Evolutionary conservation across 148 eudicot species (phyloP).

Genomic region (Camellia japonica): DNA sequence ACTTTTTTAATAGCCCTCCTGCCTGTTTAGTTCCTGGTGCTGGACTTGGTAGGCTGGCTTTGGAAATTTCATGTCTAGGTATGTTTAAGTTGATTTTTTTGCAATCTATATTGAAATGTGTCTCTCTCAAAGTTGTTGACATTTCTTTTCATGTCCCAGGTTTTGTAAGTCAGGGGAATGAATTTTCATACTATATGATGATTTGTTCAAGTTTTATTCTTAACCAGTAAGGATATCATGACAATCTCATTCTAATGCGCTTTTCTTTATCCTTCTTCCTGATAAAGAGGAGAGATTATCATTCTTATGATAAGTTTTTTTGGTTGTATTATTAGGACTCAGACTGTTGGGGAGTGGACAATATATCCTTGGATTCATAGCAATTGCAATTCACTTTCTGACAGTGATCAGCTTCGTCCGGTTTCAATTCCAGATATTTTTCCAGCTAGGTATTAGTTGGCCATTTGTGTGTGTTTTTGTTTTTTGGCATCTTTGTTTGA

Average conservation of each 20-base stretch:
- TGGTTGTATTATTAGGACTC: constrained; percentile 40
- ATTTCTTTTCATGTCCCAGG: constrained; percentile 42
- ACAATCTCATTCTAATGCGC: constrained; percentile 6
- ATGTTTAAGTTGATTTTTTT: constrained; percentile 19
- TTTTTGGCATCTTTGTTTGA: background rate
- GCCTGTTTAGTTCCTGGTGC: constrained; percentile 99
- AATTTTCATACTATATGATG: constrained; percentile 99
- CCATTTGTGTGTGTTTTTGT: constrained; percentile 6
- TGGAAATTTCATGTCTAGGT: constrained; percentile 95
- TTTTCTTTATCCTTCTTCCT: background rate
- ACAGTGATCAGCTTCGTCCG: constrained; percentile 89
- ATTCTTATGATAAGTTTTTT: constrained; percentile 1
- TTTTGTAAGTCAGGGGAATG: constrained; percentile 89
- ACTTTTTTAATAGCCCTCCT: constrained; percentile 58
- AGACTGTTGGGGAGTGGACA: constrained; percentile 74
- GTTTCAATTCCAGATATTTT: constrained; percentile 86
- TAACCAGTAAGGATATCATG: constrained; percentile 61
- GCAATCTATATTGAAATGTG: constrained; percentile 12
- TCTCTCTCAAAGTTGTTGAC: constrained; percentile 18
- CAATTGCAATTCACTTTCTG: constrained; percentile 87
- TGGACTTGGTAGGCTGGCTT: constrained; percentile 97
- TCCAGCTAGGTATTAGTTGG: constrained; percentile 70
- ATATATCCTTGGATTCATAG: constrained; percentile 98
- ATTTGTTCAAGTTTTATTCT: constrained; percentile 95
- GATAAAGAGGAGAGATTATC: background rate